These are phyloP conservation scores for Naganishia sp. DNA, from an alignment of 1,284 basidiomycete species.

Conservation along the genomic window DNA sequence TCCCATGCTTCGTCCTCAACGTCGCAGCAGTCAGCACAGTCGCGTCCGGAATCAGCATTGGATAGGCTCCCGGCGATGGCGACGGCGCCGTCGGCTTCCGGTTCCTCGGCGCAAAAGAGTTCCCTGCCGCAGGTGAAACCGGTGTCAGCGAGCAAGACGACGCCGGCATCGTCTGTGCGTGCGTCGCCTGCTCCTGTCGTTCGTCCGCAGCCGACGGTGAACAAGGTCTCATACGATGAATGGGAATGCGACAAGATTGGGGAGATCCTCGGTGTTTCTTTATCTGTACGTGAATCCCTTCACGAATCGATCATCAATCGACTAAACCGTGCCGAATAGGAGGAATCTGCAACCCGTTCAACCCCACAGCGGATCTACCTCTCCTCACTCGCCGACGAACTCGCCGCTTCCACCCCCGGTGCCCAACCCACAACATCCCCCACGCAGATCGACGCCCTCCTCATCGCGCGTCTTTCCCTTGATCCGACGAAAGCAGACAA, in stretches of 20 bases:
- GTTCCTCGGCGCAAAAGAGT: background rate
- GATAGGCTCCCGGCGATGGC: conserved; percentile 25
- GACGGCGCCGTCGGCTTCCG: conserved; percentile 21
- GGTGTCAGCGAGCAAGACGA: background rate
- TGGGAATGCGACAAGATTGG: conserved; percentile 77
- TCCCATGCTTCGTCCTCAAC: conserved; percentile 29
- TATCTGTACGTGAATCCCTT: conserved; percentile 62
- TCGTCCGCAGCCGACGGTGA: conserved; percentile 39
- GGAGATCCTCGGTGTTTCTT: conserved; percentile 72
- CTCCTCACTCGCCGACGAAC: conserved; percentile 71
- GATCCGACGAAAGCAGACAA: conserved; percentile 67
- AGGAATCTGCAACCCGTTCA: conserved; percentile 67
- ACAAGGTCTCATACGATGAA: conserved; percentile 59
- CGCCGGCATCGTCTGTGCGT: conserved; percentile 23
- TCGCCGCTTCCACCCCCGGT: conserved; percentile 54
- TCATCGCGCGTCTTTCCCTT: conserved; percentile 84
- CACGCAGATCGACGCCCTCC: conserved; percentile 51
- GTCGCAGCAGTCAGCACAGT: conserved; percentile 5
- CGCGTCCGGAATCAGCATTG: conserved; percentile 25
- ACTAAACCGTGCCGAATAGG: conserved; percentile 55
- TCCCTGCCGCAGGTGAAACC: conserved; percentile 10
- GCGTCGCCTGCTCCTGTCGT: conserved; percentile 18
- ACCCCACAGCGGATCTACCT: conserved; percentile 80
- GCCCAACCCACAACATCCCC: conserved; percentile 41
- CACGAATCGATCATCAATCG: background rate